Conservation (phyloP, 1,139 yeast genomes). For the Scheffersomyces cryptocercus region DNA sequence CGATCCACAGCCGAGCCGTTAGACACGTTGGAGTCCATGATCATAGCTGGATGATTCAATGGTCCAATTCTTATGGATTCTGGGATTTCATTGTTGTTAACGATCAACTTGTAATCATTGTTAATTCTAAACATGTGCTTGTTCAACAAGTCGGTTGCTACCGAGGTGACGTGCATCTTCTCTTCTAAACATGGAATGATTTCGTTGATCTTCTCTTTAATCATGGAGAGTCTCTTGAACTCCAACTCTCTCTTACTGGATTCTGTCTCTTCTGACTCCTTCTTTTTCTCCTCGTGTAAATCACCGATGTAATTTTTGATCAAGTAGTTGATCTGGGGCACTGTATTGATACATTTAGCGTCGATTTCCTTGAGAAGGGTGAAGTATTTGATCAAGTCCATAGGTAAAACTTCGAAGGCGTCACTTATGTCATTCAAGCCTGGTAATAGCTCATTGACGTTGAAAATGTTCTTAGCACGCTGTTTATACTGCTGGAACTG, state of each 20-base stretch:
- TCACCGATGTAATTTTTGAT: conserved; percentile 56
- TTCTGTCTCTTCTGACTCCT: conserved; percentile 5
- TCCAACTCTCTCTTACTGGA: conserved; percentile 5
- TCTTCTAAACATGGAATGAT: conserved; percentile 93
- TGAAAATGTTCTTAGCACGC: conserved; percentile 33
- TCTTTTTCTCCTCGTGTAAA: conserved; percentile 28
- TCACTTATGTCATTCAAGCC: conserved; percentile 92
- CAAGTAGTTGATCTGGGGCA: conserved; percentile 64
- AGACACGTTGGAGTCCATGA: conserved; percentile 48
- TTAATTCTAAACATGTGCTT: conserved; percentile 74
- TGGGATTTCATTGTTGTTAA: conserved; percentile 76
- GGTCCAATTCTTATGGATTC: conserved; percentile 67
- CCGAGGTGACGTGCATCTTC: conserved; percentile 95
- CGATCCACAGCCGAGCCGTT: conserved; percentile 37
- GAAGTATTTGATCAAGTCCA: conserved; percentile 79
- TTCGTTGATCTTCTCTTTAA: conserved; percentile 57
- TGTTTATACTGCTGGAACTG: conserved; percentile 37
- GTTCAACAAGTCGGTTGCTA: conserved; percentile 77
- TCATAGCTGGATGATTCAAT: conserved; percentile 87
- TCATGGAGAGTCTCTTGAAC: conserved; percentile 26
- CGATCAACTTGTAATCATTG: conserved; percentile 71
- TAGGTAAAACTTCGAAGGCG: conserved; percentile 88
- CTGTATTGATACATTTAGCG: conserved; percentile 81
- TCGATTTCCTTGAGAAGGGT: conserved; percentile 91
- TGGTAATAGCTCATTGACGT: conserved; percentile 59